Evolutionary conservation across 371 early-diverging fungal genomes (phyloP).

Genomic region (Actinomortierella ambigua): DNA sequence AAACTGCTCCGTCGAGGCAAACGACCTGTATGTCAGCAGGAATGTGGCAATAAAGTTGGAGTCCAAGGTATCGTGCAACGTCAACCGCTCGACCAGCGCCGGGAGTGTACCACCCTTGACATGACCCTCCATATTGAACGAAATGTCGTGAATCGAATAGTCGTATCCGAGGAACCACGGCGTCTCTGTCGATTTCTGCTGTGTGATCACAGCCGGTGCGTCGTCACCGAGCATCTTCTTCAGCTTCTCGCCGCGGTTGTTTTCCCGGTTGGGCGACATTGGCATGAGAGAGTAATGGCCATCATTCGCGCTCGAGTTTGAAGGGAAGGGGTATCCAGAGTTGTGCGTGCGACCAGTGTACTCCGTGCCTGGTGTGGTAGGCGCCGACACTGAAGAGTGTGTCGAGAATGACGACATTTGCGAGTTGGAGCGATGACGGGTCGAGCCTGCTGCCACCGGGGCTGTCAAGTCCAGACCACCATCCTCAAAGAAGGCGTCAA

Average conservation of each 20-base stretch:
- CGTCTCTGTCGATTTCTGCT: constrained; percentile 24
- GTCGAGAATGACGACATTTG: constrained; percentile 34
- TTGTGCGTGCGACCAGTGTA: constrained; percentile 27
- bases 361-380: constrained; percentile 40
- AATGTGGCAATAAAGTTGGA: constrained; percentile 81
- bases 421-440: constrained; percentile 38
- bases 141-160: constrained; percentile 75
- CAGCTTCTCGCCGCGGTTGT: constrained; percentile 40
- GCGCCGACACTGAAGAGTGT: constrained; percentile 30
- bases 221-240: constrained; percentile 51
- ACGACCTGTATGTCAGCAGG: constrained; percentile 88
- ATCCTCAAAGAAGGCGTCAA: constrained; percentile 36
- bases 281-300: background rate
- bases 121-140: constrained; percentile 78
- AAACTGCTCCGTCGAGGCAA: constrained; percentile 78
- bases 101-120: constrained; percentile 88
- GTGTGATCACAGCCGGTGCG: constrained; percentile 10
- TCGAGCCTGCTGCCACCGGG: too few relatives aligned
- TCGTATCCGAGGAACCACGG: constrained; percentile 83
- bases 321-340: constrained; percentile 1
- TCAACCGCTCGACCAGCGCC: constrained; percentile 88
- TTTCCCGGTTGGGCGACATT: constrained; percentile 1
- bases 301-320: background rate
- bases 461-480: background rate
- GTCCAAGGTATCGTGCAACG: constrained; percentile 82